Evolutionary conservation across 768 basidiomycete genomes (phyloP), one percentile per base, ranked within the genome.

Genomic region (Trametes villosa): DNA sequence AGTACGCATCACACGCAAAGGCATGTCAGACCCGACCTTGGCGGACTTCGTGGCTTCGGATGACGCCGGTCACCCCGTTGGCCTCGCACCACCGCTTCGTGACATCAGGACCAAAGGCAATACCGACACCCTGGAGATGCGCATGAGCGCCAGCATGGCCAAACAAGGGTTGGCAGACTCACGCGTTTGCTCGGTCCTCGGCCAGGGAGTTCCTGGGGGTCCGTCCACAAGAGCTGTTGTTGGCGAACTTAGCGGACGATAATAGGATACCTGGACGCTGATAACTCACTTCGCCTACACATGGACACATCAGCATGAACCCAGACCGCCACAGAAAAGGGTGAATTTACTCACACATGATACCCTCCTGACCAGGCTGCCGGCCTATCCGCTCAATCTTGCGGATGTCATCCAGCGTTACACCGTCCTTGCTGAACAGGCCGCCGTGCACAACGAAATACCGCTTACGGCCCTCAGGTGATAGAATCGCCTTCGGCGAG

Each of bases 391-490:
- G 86, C 50, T 89, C 84, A 58, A 98, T 88, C 73, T 92, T 91
- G 26, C 89, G 86, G 64, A 98, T 87, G 52, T 98, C 96, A 18
- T 96, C 94, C 33, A 98, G 79, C 4, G 93, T 96, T n/a, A 98
- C 91, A 41, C 85, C 89, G 68, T 98, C 97, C 70, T 90, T 91
- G 75, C 94, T 95, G 78, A 98, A 98, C 18, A 98, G 80, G 17
- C 97, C 97, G 12, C 97, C 96, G 69, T 99, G 97, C 6, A 96
- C 93, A 63, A 98, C 86, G 66, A 97, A 96, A 76, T 90, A 97
- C 29, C 96, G 87, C 72, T 93, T 95, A 53, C 79, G 73, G 9
- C 94, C 95, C 56, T 92, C 80, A 1, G 91, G 83, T 17, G 92
- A 92, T 27, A 99, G 78, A 62, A 98, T 97, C 4, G 86, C 79